Base-by-base conservation (phyloP, 768 basidiomycete species). In the Boletus patriciae region DNA sequence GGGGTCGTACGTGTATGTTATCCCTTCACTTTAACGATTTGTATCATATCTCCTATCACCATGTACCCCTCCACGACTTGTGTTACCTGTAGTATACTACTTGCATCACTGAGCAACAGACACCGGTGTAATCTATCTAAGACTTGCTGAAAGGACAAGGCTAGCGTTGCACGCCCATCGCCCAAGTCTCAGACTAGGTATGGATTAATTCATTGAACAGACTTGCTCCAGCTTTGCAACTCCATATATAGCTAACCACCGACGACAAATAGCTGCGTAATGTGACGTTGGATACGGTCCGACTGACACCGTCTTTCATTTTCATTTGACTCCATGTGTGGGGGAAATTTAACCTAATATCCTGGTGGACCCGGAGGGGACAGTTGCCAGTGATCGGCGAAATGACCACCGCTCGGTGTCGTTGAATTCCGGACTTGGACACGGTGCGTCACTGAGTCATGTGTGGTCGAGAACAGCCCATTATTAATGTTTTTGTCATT, bases 21-120 rank as follows among this genome's bases (percentile, higher is more conserved):
- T 55, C 23, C 25, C 3, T n/a, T 61, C 18, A n/a, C 33, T 38
- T 29, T 23, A 45, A 42, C 29, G 23, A 21, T 27, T 34, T 19
- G 43, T 45, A 46, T 27, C 44, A 56, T 57, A 34, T 45, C 36
- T 47, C 58, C 12, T 25, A 29, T 48, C 31, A 54, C 12, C 31
- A 62, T 44, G 40, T 47, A 60, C 43, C 9, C 11, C 19, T 34
- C 6, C 19, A 36, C 19, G 33, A 57, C 31, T 34, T 57, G 44
- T 46, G 33, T 25, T 25, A 25, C 25, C 25, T 25, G 25, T 25
- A 25, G 25, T 19, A 55, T 19, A 31, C 5, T 44, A 55, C 19
- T 13, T 10, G 45, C 42, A 47, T 46, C 19, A 23, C 45, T 49
- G 33, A 12, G 11, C 13, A 15, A 33, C 31, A 25, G 40, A 21